phyloP scores from a whole-genome alignment of 148 eudicot genomes.

The Chenopodium album region DNA sequence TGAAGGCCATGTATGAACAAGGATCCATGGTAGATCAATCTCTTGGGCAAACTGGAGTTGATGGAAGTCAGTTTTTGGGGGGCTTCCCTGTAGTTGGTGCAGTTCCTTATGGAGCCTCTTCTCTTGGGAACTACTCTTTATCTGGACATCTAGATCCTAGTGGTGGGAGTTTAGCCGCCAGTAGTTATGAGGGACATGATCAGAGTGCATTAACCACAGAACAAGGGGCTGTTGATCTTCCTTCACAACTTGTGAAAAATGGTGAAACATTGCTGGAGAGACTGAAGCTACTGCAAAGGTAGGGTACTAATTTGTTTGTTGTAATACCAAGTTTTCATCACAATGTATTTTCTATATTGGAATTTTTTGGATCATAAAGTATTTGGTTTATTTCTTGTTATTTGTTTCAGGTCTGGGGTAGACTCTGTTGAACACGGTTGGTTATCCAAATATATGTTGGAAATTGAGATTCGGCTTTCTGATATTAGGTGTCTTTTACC shows the following conservation, averaged over 20 bases:
- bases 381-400: conserved; percentile 2
- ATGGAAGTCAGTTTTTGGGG: conserved; percentile 23
- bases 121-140: conserved; percentile 27
- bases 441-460: conserved; percentile 50
- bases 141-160: conserved; percentile 24
- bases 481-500: conserved; percentile 69
- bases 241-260: conserved; percentile 46
- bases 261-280: conserved; percentile 68
- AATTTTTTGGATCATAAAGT: background rate
- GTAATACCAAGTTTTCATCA: background rate
- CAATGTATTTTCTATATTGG: background rate
- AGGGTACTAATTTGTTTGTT: conserved; percentile 18
- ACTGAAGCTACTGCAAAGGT: conserved; percentile 58
- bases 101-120: conserved; percentile 25
- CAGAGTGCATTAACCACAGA: conserved; percentile 28
- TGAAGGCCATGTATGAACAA: conserved; percentile 22
- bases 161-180: conserved; percentile 20
- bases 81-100: conserved; percentile 25
- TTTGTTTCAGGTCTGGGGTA: conserved; percentile 42
- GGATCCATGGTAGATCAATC: conserved; percentile 28
- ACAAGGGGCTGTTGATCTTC: conserved; percentile 37
- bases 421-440: conserved; percentile 37
- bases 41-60: conserved; percentile 29
- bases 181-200: conserved; percentile 29
- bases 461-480: conserved; percentile 74